Evolutionary conservation across 371 early-diverging fungal genomes (phyloP).

Genomic region (Umbelopsis sp.): DNA sequence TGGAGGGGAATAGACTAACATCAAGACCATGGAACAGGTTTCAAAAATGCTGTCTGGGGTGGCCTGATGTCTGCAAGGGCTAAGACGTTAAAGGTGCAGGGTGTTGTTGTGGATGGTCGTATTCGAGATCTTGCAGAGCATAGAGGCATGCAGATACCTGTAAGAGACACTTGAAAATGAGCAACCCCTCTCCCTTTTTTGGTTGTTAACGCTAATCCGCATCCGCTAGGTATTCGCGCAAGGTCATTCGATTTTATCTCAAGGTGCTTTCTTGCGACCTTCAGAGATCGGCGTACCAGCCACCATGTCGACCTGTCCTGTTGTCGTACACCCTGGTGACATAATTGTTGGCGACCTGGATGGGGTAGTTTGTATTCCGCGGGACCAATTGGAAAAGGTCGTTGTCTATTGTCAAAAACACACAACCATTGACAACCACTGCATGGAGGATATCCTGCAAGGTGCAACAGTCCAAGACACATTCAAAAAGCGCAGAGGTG

Average conservation of each 20-base stretch:
- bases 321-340: slow-evolving; percentile 69
- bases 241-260: slow-evolving; percentile 69
- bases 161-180: slow-evolving; percentile 29
- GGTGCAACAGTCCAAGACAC: slow-evolving; percentile 68
- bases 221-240: slow-evolving; percentile 62
- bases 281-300: slow-evolving; percentile 66
- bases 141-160: slow-evolving; percentile 63
- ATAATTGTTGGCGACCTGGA: slow-evolving; percentile 81
- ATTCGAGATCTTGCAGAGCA: slow-evolving; percentile 76
- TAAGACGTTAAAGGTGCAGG: slow-evolving; percentile 57
- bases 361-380: slow-evolving; percentile 76
- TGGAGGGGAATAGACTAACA: neutral
- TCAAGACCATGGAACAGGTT: slow-evolving; percentile 27
- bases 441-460: slow-evolving; percentile 68
- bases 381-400: slow-evolving; percentile 56
- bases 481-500: slow-evolving; percentile 67
- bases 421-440: slow-evolving; percentile 65
- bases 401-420: slow-evolving; percentile 56
- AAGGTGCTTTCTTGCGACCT: slow-evolving; percentile 69
- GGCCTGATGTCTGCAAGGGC: slow-evolving; percentile 84
- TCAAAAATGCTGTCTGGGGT: slow-evolving; percentile 82
- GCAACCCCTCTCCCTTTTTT: neutral
- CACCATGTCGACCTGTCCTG: slow-evolving; percentile 55
- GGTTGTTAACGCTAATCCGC: no score
- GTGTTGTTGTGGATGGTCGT: slow-evolving; percentile 78